A percentile compares a stretch with the other conserved stretches of the same genome.
These are phyloP conservation scores for Dothistroma septosporum DNA, from an alignment of 2,329 filamentous ascomycete genomes.

Conservation along the genomic window DNA sequence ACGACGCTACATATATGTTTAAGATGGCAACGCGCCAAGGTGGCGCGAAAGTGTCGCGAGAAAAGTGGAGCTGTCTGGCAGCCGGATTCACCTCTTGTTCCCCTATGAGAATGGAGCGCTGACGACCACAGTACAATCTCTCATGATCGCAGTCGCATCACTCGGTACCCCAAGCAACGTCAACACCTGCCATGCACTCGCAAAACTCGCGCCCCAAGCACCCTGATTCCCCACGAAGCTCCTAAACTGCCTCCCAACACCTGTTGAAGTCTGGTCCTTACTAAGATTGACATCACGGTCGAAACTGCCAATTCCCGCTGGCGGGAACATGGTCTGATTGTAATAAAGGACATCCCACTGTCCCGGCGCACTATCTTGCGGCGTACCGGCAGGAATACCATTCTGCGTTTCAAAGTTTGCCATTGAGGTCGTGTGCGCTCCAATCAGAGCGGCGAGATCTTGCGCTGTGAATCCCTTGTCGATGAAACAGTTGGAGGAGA, in stretches of 20 bases:
- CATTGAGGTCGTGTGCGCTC: conserved; percentile 50
- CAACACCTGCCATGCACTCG: conserved; percentile 16
- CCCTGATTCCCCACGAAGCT: conserved; percentile 29
- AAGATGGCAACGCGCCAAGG: no score
- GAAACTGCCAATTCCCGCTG: conserved; percentile 28
- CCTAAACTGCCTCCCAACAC: conserved; percentile 21
- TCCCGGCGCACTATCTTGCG: conserved; percentile 49
- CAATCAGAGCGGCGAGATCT: conserved; percentile 53
- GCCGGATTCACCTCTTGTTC: not conserved
- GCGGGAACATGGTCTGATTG: conserved; percentile 31
- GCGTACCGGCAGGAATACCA: conserved; percentile 32
- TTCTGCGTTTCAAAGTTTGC: conserved; percentile 38
- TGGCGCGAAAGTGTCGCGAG: no score
- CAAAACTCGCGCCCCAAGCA: conserved; percentile 30
- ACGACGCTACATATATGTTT: no score
- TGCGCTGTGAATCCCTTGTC: conserved; percentile 49
- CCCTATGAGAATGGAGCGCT: not conserved
- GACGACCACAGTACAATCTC: conserved; percentile 17
- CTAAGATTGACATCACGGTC: conserved; percentile 33
- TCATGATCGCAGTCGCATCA: conserved; percentile 10
- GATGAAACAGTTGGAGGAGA: conserved; percentile 46
- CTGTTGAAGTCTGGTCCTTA: conserved; percentile 17
- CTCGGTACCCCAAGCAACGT: conserved; percentile 15
- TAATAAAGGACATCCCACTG: conserved; percentile 53
- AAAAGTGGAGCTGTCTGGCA: not conserved